These are phyloP conservation scores for Coniferiporia sulphurascens DNA, from an alignment of 1,284 basidiomycete genomes.

Conservation along the genomic window DNA sequence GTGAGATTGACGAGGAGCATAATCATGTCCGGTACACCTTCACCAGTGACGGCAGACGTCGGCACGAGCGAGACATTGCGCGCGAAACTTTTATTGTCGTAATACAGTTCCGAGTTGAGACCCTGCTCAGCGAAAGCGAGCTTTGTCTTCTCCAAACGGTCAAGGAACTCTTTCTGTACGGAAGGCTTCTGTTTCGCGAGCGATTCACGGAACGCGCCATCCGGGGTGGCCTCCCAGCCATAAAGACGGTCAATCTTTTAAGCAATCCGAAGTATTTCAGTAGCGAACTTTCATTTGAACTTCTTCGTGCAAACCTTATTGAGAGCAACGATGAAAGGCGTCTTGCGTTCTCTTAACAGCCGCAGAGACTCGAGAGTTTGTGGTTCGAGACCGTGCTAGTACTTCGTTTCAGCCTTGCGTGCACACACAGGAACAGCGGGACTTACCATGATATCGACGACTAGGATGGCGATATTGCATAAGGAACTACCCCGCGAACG, in stretches of 20 bases:
- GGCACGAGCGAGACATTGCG: conserved; percentile 96
- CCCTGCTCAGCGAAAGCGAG: conserved; percentile 97
- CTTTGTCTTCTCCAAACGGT: conserved; percentile 82
- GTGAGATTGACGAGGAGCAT: conserved; percentile 97
- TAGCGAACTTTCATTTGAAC: neutral
- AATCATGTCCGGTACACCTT: conserved; percentile 99
- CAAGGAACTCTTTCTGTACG: conserved; percentile 91
- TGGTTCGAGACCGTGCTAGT: conserved; percentile 90
- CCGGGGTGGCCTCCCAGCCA: conserved; percentile 88
- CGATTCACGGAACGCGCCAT: conserved; percentile 90
- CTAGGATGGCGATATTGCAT: conserved; percentile 98
- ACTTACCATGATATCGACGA: conserved; percentile 95
- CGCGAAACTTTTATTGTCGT: conserved; percentile 96
- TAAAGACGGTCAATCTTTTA: conserved; percentile 97
- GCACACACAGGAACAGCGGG: neutral
- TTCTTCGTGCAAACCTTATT: conserved; percentile 68
- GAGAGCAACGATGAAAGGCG: conserved; percentile 97
- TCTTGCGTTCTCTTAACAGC: conserved; percentile 89
- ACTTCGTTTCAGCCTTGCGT: conserved; percentile 17
- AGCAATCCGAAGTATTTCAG: neutral
- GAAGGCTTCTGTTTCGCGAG: conserved; percentile 79
- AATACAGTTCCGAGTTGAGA: conserved; percentile 93
- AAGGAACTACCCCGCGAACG: conserved; percentile 95
- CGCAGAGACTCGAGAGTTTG: conserved; percentile 97
- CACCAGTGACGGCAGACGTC: conserved; percentile 96